Percentiles rank a stretch among this genome's conserved stretches.
These are phyloP conservation scores for Neolentinus lepideus DNA, from an alignment of 1,284 basidiomycete genomes.

Conservation along the genomic window DNA sequence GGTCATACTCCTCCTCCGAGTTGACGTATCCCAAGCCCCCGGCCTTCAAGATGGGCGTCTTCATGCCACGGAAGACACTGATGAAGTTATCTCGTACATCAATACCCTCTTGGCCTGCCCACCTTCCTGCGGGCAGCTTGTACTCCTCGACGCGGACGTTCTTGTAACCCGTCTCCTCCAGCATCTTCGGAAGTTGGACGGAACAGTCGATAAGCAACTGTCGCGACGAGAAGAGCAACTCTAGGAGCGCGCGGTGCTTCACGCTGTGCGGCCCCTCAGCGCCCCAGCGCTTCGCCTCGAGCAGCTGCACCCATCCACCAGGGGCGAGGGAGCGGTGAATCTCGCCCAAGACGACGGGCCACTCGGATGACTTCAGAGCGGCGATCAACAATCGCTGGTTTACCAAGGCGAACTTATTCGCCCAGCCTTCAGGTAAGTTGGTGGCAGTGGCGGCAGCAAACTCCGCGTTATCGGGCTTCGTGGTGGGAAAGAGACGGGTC, in stretches of 20 bases:
- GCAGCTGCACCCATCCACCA: slow-evolving; percentile 22
- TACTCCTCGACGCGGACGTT: slow-evolving; percentile 12
- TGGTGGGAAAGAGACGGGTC: slow-evolving; percentile 15
- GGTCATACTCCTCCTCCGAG: slow-evolving; percentile 1
- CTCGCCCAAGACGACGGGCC: slow-evolving; percentile 16
- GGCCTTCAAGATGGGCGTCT: slow-evolving; percentile 12
- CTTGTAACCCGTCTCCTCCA: slow-evolving; percentile 15
- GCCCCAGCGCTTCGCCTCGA: slow-evolving; percentile 13
- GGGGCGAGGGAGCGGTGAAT: slow-evolving; percentile 20
- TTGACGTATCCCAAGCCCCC: slow-evolving; percentile 13
- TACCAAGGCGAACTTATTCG: slow-evolving; percentile 17
- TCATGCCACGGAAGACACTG: slow-evolving; percentile 12
- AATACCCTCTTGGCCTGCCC: slow-evolving; percentile 13
- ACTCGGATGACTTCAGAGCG: slow-evolving; percentile 14
- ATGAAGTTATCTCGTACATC: slow-evolving; percentile 12
- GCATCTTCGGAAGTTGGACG: slow-evolving; percentile 11
- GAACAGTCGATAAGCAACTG: slow-evolving; percentile 13
- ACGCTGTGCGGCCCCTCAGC: slow-evolving; percentile 10
- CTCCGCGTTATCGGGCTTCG: slow-evolving; percentile 13
- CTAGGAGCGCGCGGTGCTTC: slow-evolving; percentile 8
- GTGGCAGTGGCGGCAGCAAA: slow-evolving; percentile 14
- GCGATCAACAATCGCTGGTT: slow-evolving; percentile 21
- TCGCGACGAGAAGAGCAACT: slow-evolving; percentile 10
- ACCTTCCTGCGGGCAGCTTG: slow-evolving; percentile 10
- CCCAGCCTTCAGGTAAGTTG: slow-evolving; percentile 17